Percentiles rank a stretch among this genome's conserved stretches.
Conservation (phyloP, 345 rosid genomes). For the Euphorbia peplus region DNA sequence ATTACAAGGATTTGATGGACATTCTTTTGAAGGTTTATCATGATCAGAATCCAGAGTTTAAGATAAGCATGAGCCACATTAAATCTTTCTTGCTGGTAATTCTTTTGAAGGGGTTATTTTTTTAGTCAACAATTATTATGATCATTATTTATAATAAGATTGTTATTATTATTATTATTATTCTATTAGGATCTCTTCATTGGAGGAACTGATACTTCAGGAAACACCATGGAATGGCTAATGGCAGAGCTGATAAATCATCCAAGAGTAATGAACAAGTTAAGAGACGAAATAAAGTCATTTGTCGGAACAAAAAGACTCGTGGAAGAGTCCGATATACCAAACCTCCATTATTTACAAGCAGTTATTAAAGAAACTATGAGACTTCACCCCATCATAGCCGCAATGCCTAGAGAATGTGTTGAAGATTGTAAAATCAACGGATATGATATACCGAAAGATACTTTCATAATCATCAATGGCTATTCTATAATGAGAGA, state of each 20-base stretch:
- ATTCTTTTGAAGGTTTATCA: conserved; percentile 35
- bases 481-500: conserved; percentile 19
- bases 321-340: conserved; percentile 12
- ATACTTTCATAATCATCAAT: background rate
- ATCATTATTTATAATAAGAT: no score
- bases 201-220: background rate
- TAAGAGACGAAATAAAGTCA: conserved; percentile 3
- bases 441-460: no score
- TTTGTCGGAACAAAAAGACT: conserved; percentile 8
- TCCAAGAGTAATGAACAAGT: background rate
- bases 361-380: no score
- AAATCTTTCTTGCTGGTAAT: no score
- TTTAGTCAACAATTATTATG: no score
- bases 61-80: conserved; percentile 30
- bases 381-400: background rate
- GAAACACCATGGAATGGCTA: background rate
- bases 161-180: no score
- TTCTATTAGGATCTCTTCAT: no score
- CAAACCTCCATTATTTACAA: conserved; percentile 15
- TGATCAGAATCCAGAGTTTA: conserved; percentile 30
- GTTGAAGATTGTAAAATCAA: conserved; percentile 1
- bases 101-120: no score
- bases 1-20: no score
- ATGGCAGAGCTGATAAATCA: conserved; percentile 12
- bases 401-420: background rate